These are phyloP conservation scores for Fusarium citri DNA, from an alignment of 2,329 filamentous ascomycete genomes.

Conservation along the genomic window DNA sequence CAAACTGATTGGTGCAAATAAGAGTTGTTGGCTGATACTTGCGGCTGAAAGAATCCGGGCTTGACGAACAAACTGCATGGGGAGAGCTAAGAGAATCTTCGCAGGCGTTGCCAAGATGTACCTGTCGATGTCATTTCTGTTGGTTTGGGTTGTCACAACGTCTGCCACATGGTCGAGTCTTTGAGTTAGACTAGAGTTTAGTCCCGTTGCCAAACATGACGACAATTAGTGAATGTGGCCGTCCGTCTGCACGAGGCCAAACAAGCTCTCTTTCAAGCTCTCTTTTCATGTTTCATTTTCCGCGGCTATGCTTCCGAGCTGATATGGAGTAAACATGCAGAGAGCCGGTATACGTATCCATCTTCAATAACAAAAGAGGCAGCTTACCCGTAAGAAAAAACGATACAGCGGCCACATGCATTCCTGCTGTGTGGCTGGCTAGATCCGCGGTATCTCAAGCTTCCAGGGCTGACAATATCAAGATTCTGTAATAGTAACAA, in stretches of 20 bases:
- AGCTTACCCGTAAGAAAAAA: neutral
- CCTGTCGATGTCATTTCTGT: neutral
- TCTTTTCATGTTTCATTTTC: neutral
- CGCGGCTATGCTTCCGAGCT: neutral
- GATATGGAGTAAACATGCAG: neutral
- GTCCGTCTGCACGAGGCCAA: neutral
- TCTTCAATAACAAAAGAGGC: neutral
- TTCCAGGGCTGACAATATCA: slow-evolving; percentile 3
- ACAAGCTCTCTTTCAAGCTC: neutral
- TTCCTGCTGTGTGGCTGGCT: slow-evolving; percentile 27
- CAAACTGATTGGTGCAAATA: neutral
- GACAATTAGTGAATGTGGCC: neutral
- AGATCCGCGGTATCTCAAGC: slow-evolving; percentile 29
- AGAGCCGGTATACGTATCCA: neutral
- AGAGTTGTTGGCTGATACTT: neutral
- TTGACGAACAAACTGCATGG: neutral
- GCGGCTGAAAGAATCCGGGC: neutral
- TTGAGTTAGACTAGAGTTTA: neutral
- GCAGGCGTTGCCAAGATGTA: slow-evolving; percentile 1
- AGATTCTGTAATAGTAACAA: neutral
- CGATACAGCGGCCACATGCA: slow-evolving; percentile 27
- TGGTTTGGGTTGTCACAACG: neutral
- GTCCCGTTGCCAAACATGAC: neutral
- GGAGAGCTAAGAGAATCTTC: neutral
- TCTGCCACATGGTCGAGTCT: neutral